Evolutionary conservation across 768 basidiomycete genomes (phyloP), one percentile per base, ranked within the genome.

Genomic region (Brasilioporus rufonigricans): DNA sequence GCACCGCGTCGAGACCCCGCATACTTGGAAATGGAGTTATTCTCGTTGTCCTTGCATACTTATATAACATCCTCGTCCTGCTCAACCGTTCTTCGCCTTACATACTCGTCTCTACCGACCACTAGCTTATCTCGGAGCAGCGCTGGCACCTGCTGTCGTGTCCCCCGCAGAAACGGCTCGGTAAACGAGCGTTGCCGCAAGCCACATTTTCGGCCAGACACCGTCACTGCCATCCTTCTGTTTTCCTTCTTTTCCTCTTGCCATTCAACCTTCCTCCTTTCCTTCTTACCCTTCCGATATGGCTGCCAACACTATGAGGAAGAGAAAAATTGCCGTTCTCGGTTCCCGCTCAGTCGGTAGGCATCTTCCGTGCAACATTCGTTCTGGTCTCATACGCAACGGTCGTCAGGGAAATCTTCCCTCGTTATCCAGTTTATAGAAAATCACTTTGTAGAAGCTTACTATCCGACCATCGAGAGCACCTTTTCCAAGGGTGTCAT

Each of bases 401-500:
- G 53, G 51, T 54, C 53, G n/a, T 26, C 75, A 97, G 96, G 95
- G 60, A 98, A 97, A 77, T 92, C 92, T 24, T 97, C 96, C 49
- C 81, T 97, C 56, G 83, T 94, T 57, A 81, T 93, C 64, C 91
- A 95, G 73, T 98, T 92, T 74, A 88, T 94, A 74, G 90, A 97
- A 74, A 87, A 89, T 63, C 84, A 89, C 64, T 98, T 97, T 67
- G 81, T 88, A 70, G 94, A 96, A 57, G 80, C 87, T 9, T 98
- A 98, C 77, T 94, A 93, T 75, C 96, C 96, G 36, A 98, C 94
- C 48, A 96, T 96, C 67, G 95, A 98, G 73, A 84, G 80, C 61
- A 92, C 89, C 13, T 89, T 87, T 71, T 79, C 85, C 48, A 97
- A 96, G 79, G 86, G 80, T 56, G 85, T 98, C 65, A 82, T 80